These are phyloP conservation scores for Pleurotus tuoliensis DNA, from an alignment of 768 basidiomycete species.

Conservation along the genomic window DNA sequence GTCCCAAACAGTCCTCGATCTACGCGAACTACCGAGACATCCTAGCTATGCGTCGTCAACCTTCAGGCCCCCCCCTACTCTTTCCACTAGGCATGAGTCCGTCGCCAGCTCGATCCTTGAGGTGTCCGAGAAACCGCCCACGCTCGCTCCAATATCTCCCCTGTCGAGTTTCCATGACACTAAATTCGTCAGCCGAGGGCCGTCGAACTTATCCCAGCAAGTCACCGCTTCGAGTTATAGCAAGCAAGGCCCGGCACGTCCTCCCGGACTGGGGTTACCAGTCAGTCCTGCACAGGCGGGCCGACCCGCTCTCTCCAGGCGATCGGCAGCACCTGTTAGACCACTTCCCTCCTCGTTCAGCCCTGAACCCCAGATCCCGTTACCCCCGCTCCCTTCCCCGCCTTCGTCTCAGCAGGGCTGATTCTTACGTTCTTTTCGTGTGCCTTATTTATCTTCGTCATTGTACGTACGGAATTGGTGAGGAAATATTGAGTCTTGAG, in stretches of 20 bases:
- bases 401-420: constrained; percentile 2
- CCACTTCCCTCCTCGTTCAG: neutral
- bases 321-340: neutral
- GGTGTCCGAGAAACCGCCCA: neutral
- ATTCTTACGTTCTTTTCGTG: neutral
- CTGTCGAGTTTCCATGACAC: neutral
- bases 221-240: neutral
- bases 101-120: neutral
- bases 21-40: neutral
- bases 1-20: neutral
- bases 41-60: neutral
- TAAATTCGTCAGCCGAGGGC: neutral
- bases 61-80: neutral
- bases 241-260: neutral
- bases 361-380: neutral
- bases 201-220: neutral
- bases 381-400: neutral
- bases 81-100: neutral
- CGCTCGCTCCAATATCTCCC: constrained; percentile 4
- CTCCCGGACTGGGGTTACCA: constrained; percentile 2
- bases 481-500: neutral
- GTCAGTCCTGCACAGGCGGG: neutral
- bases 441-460: neutral
- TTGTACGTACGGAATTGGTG: neutral
- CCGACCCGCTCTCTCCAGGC: neutral